Conservation (phyloP, 352 stramenopile genomes). For the Phytophthora sojae region DNA sequence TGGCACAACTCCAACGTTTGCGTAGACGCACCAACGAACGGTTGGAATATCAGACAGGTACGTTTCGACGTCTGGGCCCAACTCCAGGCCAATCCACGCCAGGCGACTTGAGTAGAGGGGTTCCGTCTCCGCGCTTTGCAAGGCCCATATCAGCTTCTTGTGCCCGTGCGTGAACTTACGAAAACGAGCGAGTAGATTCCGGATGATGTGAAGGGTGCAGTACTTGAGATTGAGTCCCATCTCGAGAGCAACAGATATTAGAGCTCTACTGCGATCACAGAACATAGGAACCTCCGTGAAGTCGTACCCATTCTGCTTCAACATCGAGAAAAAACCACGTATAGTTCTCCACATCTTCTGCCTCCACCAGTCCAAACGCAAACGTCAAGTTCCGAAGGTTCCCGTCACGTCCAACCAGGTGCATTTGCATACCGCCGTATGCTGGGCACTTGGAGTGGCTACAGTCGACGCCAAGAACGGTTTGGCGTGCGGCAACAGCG, state of each 20-base stretch:
- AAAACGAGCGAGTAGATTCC: not conserved
- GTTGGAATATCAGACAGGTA: not conserved
- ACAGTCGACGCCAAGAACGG: not conserved
- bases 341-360: not conserved
- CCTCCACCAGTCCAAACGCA: not conserved
- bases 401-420: not conserved
- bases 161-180: not conserved
- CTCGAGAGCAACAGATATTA: not conserved
- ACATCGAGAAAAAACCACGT: not conserved
- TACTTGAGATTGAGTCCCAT: not conserved
- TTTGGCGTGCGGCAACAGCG: not conserved
- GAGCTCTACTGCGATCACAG: not conserved
- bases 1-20: not conserved
- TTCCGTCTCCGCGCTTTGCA: not conserved
- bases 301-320: not conserved
- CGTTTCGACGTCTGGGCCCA: not conserved
- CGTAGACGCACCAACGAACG: not conserved
- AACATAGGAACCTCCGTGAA: not conserved
- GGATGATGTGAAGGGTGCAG: not conserved
- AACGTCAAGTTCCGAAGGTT: not conserved
- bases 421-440: not conserved
- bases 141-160: not conserved
- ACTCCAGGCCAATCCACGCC: not conserved
- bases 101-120: not conserved
- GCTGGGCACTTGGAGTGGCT: not conserved